phyloP scores from a whole-genome alignment of 2,329 filamentous ascomycete species.

The Pseudogymnoascus sp. region DNA sequence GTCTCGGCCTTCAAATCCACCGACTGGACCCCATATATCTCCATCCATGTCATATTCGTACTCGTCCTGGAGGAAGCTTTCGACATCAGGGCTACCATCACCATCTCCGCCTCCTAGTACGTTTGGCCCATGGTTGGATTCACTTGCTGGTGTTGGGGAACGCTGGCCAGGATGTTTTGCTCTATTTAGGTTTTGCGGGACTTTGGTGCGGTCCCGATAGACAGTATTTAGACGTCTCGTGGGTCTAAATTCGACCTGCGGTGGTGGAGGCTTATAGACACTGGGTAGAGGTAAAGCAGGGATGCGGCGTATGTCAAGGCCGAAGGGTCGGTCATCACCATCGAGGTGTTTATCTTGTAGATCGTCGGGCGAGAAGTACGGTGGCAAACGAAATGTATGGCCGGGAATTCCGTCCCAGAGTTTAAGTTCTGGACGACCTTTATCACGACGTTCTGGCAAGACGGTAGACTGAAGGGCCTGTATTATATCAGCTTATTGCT shows the following conservation, averaged over 20 bases:
- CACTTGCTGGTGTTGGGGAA: not conserved
- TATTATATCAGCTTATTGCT: conserved; percentile 1
- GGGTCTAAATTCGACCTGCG: not conserved
- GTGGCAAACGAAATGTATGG: conserved; percentile 1
- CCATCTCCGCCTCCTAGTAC: not conserved
- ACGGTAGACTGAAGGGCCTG: not conserved
- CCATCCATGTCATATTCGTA: not conserved
- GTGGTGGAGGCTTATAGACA: not conserved
- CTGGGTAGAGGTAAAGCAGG: not conserved
- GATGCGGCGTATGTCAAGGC: not conserved
- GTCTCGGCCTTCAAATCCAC: conserved; percentile 2
- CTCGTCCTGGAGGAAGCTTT: not conserved
- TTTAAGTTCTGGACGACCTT: not conserved
- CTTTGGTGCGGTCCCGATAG: not conserved
- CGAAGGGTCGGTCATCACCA: not conserved
- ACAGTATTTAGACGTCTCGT: not conserved
- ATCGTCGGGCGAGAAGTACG: not conserved
- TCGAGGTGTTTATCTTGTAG: not conserved
- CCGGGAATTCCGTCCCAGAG: conserved; percentile 1
- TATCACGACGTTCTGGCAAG: not conserved
- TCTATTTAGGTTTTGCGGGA: not conserved
- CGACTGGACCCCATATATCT: not conserved
- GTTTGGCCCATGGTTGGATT: not conserved
- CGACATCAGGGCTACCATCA: not conserved
- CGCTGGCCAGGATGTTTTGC: not conserved